These are phyloP conservation scores for Cryptosporidium canis DNA, from an alignment of 169 alveolate genomes.

Conservation along the genomic window DNA sequence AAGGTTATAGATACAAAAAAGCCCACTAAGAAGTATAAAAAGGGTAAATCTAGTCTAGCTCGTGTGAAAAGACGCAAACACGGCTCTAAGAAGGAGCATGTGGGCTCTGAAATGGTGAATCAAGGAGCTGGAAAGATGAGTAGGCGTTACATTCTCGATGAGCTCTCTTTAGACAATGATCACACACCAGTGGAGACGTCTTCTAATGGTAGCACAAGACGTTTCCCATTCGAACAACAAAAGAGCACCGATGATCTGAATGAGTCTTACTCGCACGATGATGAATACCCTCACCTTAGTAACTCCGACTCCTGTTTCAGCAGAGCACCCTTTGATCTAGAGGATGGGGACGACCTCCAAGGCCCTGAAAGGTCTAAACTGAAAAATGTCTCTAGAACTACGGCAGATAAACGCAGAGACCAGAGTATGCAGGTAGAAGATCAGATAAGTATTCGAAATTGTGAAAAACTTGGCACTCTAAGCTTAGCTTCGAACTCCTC, in stretches of 20 bases:
- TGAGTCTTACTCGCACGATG: neutral
- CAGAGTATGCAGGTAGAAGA: neutral
- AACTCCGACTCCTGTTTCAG: slow-evolving; percentile 33
- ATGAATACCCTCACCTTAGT: neutral
- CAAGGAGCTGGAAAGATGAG: neutral
- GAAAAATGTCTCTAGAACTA: neutral
- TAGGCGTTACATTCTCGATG: neutral
- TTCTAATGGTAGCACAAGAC: slow-evolving; percentile 7
- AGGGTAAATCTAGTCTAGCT: neutral
- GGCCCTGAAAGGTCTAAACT: neutral
- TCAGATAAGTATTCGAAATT: neutral
- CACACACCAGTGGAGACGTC: neutral
- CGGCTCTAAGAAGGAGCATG: neutral
- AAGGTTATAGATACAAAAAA: slow-evolving; percentile 12
- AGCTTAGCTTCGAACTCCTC: slow-evolving; percentile 58
- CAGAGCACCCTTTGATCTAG: slow-evolving; percentile 50
- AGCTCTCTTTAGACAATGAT: neutral
- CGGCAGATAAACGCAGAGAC: neutral
- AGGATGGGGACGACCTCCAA: neutral
- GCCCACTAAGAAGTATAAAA: neutral
- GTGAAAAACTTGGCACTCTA: neutral
- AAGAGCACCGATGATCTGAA: neutral
- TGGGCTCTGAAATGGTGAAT: neutral
- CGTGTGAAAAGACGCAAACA: neutral
- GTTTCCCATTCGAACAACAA: neutral